Evolutionary conservation across 2,329 filamentous ascomycete genomes (phyloP).

Genomic region (Botrytis medusae): DNA sequence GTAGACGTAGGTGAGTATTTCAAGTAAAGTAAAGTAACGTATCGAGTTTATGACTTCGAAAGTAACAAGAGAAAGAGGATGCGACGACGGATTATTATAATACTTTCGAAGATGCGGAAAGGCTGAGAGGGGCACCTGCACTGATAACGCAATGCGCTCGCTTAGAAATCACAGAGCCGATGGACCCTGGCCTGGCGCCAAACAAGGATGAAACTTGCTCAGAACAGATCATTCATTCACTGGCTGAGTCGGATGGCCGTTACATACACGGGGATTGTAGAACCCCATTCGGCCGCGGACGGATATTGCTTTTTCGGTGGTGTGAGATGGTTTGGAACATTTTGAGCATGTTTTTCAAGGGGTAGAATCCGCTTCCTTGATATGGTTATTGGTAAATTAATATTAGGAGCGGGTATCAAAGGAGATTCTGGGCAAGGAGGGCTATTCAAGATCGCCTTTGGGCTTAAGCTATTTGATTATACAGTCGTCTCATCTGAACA

Average conservation of each 20-base stretch:
- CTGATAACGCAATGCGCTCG: slow-evolving; percentile 1
- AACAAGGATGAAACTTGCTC: slow-evolving; percentile 23
- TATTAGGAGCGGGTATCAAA: not conserved
- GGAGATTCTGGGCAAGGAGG: not conserved
- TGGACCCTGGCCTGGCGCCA: not conserved
- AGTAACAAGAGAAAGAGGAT: not conserved
- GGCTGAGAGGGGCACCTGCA: slow-evolving; percentile 9
- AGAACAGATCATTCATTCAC: slow-evolving; percentile 13
- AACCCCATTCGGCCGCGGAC: not conserved
- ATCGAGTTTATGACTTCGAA: not conserved
- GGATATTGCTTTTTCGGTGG: not conserved
- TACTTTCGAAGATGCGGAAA: not conserved
- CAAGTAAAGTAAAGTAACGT: not conserved
- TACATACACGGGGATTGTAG: not conserved
- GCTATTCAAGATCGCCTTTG: not conserved
- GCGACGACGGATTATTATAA: not conserved
- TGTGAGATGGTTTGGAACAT: not conserved
- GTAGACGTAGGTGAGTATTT: not conserved
- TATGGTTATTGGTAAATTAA: not conserved
- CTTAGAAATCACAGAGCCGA: slow-evolving; percentile 12
- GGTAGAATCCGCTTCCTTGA: not conserved
- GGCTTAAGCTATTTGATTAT: not conserved
- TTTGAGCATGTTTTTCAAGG: slow-evolving; percentile 17
- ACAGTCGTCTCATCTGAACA: not conserved
- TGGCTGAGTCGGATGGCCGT: not conserved